A percentile compares a stretch with the other conserved stretches of the same genome.
Conservation (phyloP, 441 rosid species). For the Erodium chrysanthum region DNA sequence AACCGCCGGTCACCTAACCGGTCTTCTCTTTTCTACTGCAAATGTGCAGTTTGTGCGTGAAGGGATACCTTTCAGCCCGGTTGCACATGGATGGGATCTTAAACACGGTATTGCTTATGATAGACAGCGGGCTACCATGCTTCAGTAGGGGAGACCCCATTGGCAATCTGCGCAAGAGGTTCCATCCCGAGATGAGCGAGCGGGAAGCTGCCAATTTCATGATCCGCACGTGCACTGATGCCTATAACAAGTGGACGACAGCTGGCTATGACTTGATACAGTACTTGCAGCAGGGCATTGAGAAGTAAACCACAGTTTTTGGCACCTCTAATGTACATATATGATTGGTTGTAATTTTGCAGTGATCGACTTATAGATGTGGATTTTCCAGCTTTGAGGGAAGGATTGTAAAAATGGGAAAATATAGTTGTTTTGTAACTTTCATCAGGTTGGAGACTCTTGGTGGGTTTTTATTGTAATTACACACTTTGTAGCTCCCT, state of each 20-base stretch:
- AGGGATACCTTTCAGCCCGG: conserved; percentile 85
- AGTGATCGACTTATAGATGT: background rate
- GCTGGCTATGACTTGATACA: conserved; percentile 97
- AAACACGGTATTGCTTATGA: conserved; percentile 74
- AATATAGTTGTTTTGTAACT: background rate
- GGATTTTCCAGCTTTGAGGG: background rate
- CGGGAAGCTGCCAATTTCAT: conserved; percentile 95
- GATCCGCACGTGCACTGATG: conserved; percentile 79
- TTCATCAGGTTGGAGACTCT: background rate
- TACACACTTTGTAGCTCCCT: background rate
- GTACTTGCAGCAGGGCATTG: conserved; percentile 92
- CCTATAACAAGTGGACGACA: conserved; percentile 94
- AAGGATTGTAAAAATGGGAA: background rate
- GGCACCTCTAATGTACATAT: background rate
- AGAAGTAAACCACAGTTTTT: conserved; percentile 38
- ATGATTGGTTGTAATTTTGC: background rate
- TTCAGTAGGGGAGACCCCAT: conserved; percentile 95
- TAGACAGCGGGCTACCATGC: conserved; percentile 92
- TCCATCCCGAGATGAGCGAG: conserved; percentile 92
- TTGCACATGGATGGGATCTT: conserved; percentile 92
- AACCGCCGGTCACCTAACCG: no score
- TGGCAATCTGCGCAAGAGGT: conserved; percentile 83
- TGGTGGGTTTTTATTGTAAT: background rate
- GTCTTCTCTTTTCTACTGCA: background rate
- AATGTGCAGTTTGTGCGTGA: conserved; percentile 66